These are phyloP conservation scores for Elaphomyces granulatus DNA, from an alignment of 495 filamentous ascomycete genomes.

Conservation along the genomic window DNA sequence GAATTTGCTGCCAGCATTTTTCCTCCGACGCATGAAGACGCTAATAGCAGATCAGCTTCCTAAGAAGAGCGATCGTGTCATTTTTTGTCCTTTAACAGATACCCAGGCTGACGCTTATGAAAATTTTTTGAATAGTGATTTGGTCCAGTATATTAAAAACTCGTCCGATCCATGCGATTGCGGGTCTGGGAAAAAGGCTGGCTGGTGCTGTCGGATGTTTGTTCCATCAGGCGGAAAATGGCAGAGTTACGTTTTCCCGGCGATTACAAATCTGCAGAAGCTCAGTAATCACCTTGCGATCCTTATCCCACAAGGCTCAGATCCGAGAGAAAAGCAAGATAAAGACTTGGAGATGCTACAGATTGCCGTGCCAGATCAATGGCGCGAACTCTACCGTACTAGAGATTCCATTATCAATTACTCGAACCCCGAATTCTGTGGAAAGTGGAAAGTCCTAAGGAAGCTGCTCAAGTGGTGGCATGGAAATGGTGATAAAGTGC, in stretches of 20 bases:
- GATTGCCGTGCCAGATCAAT: slow-evolving; percentile 58
- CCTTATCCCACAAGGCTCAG: slow-evolving; percentile 57
- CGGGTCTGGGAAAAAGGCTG: slow-evolving; percentile 50
- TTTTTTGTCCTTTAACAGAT: slow-evolving; percentile 83
- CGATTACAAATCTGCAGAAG: slow-evolving; percentile 68
- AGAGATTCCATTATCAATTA: slow-evolving; percentile 70
- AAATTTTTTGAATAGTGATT: slow-evolving; percentile 56
- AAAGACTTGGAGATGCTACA: slow-evolving; percentile 68
- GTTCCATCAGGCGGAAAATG: slow-evolving; percentile 49
- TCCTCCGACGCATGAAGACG: slow-evolving; percentile 84
- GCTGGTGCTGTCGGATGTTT: slow-evolving; percentile 63
- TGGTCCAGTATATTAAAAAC: slow-evolving; percentile 51
- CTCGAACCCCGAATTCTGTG: slow-evolving; percentile 84
- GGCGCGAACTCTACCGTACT: slow-evolving; percentile 59
- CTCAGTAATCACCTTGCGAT: slow-evolving; percentile 86
- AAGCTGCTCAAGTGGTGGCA: slow-evolving; percentile 87
- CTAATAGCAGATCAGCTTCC: slow-evolving; percentile 91
- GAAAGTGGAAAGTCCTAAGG: slow-evolving; percentile 88
- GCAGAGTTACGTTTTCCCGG: slow-evolving; percentile 76
- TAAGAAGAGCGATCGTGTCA: slow-evolving; percentile 85
- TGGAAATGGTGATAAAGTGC: slow-evolving; percentile 76
- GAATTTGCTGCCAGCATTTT: slow-evolving; percentile 83
- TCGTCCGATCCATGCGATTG: slow-evolving; percentile 59
- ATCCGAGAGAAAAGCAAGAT: slow-evolving; percentile 60
- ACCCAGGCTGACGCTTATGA: slow-evolving; percentile 78